Evolutionary conservation across 805 yeast genomes (phyloP).

Genomic region (Cyberlindnera mississippiensis): DNA sequence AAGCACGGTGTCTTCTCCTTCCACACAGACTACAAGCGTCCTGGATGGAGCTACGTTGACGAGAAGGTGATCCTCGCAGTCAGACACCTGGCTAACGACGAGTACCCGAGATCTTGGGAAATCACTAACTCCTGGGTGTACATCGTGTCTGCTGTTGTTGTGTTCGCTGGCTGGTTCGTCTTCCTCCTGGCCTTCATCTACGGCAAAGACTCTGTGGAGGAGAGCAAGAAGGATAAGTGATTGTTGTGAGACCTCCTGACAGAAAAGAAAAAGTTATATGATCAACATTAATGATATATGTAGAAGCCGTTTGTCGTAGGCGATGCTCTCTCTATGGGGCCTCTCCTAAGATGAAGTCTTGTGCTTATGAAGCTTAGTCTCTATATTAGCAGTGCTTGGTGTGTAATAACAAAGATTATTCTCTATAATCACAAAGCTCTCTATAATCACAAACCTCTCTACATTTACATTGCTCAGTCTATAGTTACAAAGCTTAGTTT

Average conservation of each 20-base stretch:
- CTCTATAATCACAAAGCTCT: too few relatives aligned
- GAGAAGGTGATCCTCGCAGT: slow-evolving; percentile 73
- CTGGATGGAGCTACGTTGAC: slow-evolving; percentile 65
- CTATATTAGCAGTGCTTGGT: too few relatives aligned
- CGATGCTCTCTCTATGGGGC: too few relatives aligned
- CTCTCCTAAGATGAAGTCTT: too few relatives aligned
- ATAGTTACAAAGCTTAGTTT: too few relatives aligned
- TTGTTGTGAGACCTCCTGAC: too few relatives aligned
- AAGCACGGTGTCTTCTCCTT: slow-evolving; percentile 97
- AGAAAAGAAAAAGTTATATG: background rate
- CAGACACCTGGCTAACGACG: slow-evolving; percentile 94
- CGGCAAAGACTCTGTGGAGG: slow-evolving; percentile 17
- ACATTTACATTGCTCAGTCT: too few relatives aligned
- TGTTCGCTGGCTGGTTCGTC: slow-evolving; percentile 69
- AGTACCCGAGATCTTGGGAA: slow-evolving; percentile 88
- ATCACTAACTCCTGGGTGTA: slow-evolving; percentile 94
- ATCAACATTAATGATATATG: too few relatives aligned
- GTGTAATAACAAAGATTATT: too few relatives aligned
- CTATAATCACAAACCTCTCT: too few relatives aligned
- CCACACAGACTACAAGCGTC: slow-evolving; percentile 67
- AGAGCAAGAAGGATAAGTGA: slow-evolving; percentile 23
- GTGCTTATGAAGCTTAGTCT: too few relatives aligned
- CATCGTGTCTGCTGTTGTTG: slow-evolving; percentile 63
- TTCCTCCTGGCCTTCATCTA: slow-evolving; percentile 62
- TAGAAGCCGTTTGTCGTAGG: too few relatives aligned